phyloP scores from a whole-genome alignment of 345 rosid species.

The Salix arbutifolia region DNA sequence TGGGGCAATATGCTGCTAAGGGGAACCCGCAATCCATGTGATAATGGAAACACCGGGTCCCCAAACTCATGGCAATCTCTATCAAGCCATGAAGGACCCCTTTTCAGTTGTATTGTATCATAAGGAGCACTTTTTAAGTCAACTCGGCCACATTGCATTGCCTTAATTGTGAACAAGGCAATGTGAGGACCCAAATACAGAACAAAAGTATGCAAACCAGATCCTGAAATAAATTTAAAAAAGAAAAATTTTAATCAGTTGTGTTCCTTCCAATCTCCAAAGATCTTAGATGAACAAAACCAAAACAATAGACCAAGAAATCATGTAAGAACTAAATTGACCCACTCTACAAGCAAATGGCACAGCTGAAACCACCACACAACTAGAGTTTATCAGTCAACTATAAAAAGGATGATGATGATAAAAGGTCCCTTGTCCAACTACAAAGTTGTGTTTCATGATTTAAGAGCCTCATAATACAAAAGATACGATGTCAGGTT shows the following conservation, averaged over 20 bases:
- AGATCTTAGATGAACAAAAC: not conserved
- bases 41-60: slow-evolving; percentile 52
- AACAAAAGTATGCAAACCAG: slow-evolving; percentile 97
- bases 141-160: slow-evolving; percentile 86
- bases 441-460: not conserved
- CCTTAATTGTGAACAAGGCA: slow-evolving; percentile 89
- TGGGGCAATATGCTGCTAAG: slow-evolving; percentile 88
- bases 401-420: not conserved
- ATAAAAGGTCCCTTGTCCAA: not conserved
- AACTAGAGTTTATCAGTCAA: not conserved
- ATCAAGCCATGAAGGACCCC: slow-evolving; percentile 87
- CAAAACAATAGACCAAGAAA: not conserved
- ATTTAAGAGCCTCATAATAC: not conserved
- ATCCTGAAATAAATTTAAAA: slow-evolving; percentile 47
- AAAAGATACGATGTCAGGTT: not conserved
- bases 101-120: slow-evolving; percentile 88
- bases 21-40: slow-evolving; percentile 71
- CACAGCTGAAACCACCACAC: not conserved
- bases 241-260: not conserved
- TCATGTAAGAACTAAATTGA: not conserved
- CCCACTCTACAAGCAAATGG: not conserved
- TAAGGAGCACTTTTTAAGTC: slow-evolving; percentile 91
- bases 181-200: slow-evolving; percentile 97
- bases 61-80: slow-evolving; percentile 86
- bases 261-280: not conserved